Evolutionary conservation across 371 early-diverging fungal species (phyloP).

Genomic region (Rhizopus microsporus): DNA sequence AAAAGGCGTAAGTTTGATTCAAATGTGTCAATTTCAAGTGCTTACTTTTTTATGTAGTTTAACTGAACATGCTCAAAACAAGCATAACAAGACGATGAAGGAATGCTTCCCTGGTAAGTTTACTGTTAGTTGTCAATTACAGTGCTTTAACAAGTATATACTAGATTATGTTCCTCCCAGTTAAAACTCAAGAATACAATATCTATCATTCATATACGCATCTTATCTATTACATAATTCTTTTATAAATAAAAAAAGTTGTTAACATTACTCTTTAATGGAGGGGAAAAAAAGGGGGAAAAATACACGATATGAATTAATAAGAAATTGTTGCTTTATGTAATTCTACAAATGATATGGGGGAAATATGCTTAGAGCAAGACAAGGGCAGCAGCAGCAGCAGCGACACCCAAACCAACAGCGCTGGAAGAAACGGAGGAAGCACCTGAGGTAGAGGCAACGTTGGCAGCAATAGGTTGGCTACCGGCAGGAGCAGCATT

Average conservation of each 20-base stretch:
- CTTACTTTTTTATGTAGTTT: conserved; percentile 41
- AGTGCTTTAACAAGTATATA: background rate
- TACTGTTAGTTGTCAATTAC: background rate
- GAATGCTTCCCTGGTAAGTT: conserved; percentile 81
- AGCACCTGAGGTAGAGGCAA: conserved; percentile 11
- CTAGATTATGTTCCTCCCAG: conserved; percentile 17
- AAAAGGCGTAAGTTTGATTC: conserved; percentile 59
- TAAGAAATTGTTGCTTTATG: background rate
- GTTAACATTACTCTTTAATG: background rate
- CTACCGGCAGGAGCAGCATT: background rate
- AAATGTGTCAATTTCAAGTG: background rate
- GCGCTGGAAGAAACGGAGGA: conserved; percentile 11
- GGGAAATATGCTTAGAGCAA: conserved; percentile 12
- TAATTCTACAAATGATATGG: no score
- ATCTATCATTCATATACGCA: background rate
- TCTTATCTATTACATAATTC: background rate
- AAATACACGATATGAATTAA: no score
- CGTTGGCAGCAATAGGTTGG: conserved; percentile 5
- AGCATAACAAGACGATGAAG: conserved; percentile 76
- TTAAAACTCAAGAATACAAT: background rate
- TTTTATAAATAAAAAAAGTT: background rate
- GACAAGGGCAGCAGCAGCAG: conserved; percentile 10
- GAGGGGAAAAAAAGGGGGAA: background rate
- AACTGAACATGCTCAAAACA: conserved; percentile 74
- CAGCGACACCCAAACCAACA: conserved; percentile 18